Conservation (phyloP, 495 filamentous ascomycete species). For the Elasticomyces elasticus region DNA sequence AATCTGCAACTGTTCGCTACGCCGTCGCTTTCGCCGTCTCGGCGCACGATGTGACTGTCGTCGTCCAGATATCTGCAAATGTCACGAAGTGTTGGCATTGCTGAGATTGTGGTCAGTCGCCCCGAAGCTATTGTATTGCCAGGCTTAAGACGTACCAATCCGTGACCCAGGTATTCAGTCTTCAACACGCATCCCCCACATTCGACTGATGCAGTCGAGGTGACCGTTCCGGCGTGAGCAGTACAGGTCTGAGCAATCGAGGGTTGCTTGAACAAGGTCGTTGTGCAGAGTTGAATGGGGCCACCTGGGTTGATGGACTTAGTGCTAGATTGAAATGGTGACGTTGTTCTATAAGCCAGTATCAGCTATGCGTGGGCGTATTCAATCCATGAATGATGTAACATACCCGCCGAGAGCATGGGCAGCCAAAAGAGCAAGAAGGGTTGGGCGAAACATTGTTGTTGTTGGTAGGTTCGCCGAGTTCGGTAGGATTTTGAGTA, state of each 20-base stretch:
- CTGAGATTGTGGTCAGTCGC: not conserved
- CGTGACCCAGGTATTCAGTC: not conserved
- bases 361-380: not conserved
- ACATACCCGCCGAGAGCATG: not conserved
- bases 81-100: no score
- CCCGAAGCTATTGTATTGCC: not conserved
- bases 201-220: not conserved
- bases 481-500: no score
- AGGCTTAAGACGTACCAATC: not conserved
- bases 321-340: no score
- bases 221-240: not conserved
- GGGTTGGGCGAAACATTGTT: not conserved
- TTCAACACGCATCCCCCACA: constrained; percentile 5
- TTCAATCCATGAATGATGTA: no score
- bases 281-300: not conserved
- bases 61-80: no score
- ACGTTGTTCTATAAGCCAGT: no score
- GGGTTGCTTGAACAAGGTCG: not conserved
- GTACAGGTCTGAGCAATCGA: not conserved
- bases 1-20: no score
- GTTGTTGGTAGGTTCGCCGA: no score
- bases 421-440: not conserved
- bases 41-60: no score
- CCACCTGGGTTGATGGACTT: constrained; percentile 1
- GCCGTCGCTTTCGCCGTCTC: no score